These are phyloP conservation scores for Litchi chinensis DNA, from an alignment of 345 rosid species.

Conservation along the genomic window DNA sequence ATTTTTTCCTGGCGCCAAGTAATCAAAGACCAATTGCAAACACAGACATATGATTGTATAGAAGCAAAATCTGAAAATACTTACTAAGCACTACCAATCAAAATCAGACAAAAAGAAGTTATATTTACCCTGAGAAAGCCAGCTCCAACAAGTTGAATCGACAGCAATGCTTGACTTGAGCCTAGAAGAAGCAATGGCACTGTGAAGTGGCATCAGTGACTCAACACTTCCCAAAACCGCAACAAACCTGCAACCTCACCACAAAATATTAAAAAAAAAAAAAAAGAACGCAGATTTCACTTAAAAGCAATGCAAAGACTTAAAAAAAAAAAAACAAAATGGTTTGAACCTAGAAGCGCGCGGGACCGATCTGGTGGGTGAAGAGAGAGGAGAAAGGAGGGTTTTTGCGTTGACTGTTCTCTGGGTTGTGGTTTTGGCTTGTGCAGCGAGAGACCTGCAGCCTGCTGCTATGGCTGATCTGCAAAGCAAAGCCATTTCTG, in stretches of 20 bases:
- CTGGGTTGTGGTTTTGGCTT: slow-evolving; percentile 34
- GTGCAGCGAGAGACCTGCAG: slow-evolving; percentile 42
- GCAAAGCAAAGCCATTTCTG: slow-evolving; percentile 46
- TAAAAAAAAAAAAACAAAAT: background rate
- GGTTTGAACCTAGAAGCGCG: slow-evolving; percentile 51
- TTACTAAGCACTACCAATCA: background rate
- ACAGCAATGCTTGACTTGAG: slow-evolving; percentile 77
- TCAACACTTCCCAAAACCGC: slow-evolving; percentile 69
- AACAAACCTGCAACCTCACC: slow-evolving; percentile 44
- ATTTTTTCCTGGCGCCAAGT: too few species aligned
- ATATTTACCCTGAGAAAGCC: slow-evolving; percentile 73
- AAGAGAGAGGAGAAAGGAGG: slow-evolving; percentile 35
- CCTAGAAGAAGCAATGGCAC: slow-evolving; percentile 80
- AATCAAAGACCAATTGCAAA: too few species aligned
- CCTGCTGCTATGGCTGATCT: slow-evolving; percentile 40
- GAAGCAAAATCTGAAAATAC: background rate
- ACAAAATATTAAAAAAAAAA: background rate
- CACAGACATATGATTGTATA: background rate
- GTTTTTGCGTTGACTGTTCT: slow-evolving; percentile 26
- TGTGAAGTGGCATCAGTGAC: slow-evolving; percentile 82
- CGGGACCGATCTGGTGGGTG: slow-evolving; percentile 37
- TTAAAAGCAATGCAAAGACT: background rate
- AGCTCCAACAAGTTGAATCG: slow-evolving; percentile 91
- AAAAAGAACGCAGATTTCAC: background rate
- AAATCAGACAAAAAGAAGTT: background rate